These are phyloP conservation scores for Diaporthe velutina DNA, from an alignment of 2,329 filamentous ascomycete genomes.

Conservation along the genomic window DNA sequence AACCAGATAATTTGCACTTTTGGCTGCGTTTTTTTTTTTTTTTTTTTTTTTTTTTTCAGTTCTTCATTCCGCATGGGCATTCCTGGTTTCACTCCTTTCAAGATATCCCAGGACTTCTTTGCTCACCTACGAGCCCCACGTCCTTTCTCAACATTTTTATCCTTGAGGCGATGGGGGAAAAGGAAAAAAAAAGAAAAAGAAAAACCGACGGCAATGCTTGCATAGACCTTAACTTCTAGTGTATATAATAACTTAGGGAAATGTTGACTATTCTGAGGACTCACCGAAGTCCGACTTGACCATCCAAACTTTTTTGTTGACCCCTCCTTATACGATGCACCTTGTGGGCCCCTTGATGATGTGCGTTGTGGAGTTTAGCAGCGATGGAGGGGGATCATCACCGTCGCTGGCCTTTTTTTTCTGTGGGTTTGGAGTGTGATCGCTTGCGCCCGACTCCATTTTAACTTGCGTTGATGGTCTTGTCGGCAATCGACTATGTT, in stretches of 20 bases:
- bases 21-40: neutral
- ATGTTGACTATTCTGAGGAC: constrained; percentile 9
- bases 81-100: constrained; percentile 34
- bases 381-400: neutral
- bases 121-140: constrained; percentile 33
- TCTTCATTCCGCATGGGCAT: neutral
- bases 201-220: constrained; percentile 34
- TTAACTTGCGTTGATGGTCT: neutral
- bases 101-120: constrained; percentile 8
- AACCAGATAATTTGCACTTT: neutral
- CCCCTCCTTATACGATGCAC: neutral
- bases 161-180: constrained; percentile 5
- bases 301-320: neutral
- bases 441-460: neutral
- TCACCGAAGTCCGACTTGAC: neutral
- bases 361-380: neutral
- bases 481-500: constrained; percentile 4
- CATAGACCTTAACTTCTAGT: constrained; percentile 40
- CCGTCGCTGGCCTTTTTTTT: neutral
- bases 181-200: neutral
- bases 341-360: neutral
- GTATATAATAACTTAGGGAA: constrained; percentile 38
- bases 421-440: neutral
- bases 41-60: neutral
- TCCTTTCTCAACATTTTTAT: neutral